Evolutionary conservation across 1,139 yeast species (phyloP).

Genomic region (Zygotorulaspora mrakii): DNA sequence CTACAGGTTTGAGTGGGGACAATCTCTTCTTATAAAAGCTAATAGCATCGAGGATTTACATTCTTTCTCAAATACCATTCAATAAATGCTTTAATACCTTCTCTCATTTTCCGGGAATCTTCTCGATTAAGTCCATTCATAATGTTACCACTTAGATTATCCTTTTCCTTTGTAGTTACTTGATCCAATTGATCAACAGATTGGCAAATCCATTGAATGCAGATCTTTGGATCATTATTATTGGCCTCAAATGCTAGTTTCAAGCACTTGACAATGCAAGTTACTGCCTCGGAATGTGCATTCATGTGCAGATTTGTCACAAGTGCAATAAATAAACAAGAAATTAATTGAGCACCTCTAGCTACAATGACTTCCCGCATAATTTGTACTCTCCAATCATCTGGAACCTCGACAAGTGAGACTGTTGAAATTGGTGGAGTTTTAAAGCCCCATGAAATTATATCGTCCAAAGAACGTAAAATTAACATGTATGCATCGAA

Average conservation of each 20-base stretch:
- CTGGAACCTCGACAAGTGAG: conserved; percentile 51
- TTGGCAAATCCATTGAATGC: conserved; percentile 55
- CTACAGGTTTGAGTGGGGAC: conserved; percentile 2
- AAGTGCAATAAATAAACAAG: conserved; percentile 59
- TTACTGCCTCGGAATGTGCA: conserved; percentile 70
- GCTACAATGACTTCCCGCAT: conserved; percentile 41
- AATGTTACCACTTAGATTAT: conserved; percentile 54
- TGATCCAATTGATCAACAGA: conserved; percentile 50
- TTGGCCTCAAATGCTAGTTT: conserved; percentile 44
- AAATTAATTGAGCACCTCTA: conserved; percentile 57
- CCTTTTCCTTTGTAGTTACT: conserved; percentile 62
- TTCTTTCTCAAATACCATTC: conserved; percentile 82
- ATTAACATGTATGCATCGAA: conserved; percentile 67
- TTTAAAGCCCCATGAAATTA: conserved; percentile 78
- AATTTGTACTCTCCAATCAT: conserved; percentile 49
- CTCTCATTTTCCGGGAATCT: conserved; percentile 70
- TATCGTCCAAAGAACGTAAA: conserved; percentile 72
- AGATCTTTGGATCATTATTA: conserved; percentile 32
- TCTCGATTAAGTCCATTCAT: conserved; percentile 60
- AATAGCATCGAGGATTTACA: conserved; percentile 48
- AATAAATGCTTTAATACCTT: conserved; percentile 68
- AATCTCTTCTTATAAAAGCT: conserved; percentile 10
- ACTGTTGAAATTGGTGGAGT: conserved; percentile 71
- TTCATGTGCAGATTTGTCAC: conserved; percentile 71
- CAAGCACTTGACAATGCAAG: conserved; percentile 64